phyloP scores from a whole-genome alignment of 169 alveolate species.

The Besnoitia besnoiti region DNA sequence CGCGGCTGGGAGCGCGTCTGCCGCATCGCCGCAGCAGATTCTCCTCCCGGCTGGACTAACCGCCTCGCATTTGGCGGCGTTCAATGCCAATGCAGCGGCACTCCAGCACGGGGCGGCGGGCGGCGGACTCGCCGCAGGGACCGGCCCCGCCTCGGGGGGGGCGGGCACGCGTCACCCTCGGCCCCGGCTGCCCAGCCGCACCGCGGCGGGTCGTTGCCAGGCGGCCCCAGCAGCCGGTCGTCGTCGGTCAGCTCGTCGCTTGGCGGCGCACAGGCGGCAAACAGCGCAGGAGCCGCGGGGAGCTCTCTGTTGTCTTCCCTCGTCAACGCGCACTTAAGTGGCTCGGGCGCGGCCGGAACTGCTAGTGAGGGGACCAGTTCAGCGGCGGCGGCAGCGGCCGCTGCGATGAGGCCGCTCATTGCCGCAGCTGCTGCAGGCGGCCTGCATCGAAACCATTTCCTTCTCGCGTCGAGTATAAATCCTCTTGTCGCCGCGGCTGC shows the following conservation, averaged over 20 bases:
- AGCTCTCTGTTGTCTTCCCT: neutral
- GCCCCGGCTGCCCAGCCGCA: neutral
- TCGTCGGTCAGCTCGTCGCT: neutral
- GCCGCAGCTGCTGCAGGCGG: slow-evolving; percentile 9
- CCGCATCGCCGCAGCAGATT: neutral
- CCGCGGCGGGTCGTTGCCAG: neutral
- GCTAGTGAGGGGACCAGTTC: neutral
- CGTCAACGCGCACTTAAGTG: neutral
- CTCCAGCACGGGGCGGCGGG: neutral
- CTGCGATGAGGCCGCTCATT: slow-evolving; percentile 6
- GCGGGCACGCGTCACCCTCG: neutral
- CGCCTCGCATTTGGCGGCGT: neutral
- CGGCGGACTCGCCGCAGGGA: neutral
- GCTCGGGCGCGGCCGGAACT: neutral
- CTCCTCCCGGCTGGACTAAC: neutral
- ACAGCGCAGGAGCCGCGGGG: neutral
- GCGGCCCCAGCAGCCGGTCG: neutral
- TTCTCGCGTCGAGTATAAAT: neutral
- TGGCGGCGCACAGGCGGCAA: neutral
- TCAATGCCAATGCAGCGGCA: slow-evolving; percentile 8
- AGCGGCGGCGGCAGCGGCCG: neutral
- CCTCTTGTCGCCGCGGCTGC: neutral
- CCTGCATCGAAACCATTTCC: neutral
- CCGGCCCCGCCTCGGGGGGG: neutral
- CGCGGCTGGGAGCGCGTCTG: neutral